Conservation (phyloP, 495 filamentous ascomycete genomes). For the Sordaria brevicollis region DNA sequence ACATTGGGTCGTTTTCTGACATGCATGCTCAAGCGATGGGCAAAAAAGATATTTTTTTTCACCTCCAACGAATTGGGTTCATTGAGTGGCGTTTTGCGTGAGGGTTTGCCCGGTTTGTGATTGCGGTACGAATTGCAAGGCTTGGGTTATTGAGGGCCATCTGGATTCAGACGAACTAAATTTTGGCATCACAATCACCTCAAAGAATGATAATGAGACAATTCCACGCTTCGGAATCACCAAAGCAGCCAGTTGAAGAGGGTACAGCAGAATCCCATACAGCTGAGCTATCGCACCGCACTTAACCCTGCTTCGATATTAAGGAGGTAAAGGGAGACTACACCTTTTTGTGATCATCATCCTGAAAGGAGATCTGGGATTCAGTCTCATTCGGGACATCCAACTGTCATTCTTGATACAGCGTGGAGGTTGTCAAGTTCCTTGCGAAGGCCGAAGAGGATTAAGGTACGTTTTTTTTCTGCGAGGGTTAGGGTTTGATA, state of each 20-base stretch:
- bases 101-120: neutral
- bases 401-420: neutral
- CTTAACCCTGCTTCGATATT: neutral
- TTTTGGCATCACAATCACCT: neutral
- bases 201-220: neutral
- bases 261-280: neutral
- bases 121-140: neutral
- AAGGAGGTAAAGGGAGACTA: neutral
- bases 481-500: neutral
- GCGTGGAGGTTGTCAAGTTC: neutral
- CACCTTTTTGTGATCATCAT: neutral
- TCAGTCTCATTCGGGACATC: neutral
- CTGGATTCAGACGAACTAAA: neutral
- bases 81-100: neutral
- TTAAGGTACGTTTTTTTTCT: neutral
- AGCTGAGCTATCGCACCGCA: neutral
- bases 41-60: neutral
- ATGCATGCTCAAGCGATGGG: neutral
- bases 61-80: neutral
- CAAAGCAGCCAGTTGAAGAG: neutral
- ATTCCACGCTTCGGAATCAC: neutral
- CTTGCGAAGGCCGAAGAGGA: neutral
- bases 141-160: neutral
- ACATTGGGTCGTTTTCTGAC: neutral
- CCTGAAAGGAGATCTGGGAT: neutral